These are phyloP conservation scores for Hemileia vastatrix DNA, from an alignment of 1,284 basidiomycete genomes.

Conservation along the genomic window DNA sequence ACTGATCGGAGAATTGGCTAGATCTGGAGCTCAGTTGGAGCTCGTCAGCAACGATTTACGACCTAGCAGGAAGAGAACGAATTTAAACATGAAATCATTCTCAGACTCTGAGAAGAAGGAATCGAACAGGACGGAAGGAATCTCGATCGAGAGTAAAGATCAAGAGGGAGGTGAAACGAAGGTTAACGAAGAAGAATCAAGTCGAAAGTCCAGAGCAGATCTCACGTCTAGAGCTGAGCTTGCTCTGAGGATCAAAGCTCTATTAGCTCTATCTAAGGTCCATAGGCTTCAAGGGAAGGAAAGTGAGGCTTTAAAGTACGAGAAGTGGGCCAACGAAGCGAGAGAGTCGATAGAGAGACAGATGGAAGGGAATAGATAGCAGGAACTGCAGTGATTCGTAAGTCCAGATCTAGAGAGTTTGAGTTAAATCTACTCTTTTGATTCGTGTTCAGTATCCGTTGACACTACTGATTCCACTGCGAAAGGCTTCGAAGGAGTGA, in stretches of 20 bases:
- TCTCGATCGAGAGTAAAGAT: no score
- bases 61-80: neutral
- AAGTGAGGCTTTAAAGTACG: neutral
- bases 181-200: neutral
- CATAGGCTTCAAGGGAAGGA: neutral
- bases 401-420: no score
- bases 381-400: no score
- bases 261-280: neutral
- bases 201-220: neutral
- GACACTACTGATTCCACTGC: no score
- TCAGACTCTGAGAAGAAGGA: neutral
- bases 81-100: neutral
- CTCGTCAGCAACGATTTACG: neutral
- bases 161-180: neutral
- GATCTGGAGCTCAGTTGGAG: neutral
- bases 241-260: neutral
- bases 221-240: neutral
- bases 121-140: no score
- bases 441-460: no score
- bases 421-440: no score
- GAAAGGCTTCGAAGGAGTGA: no score
- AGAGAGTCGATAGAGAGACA: no score
- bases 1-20: neutral
- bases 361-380: no score
- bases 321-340: no score